Evolutionary conservation across 352 stramenopile species (phyloP), one percentile per base, ranked within the genome.

Genomic region (Plasmopara viticola): DNA sequence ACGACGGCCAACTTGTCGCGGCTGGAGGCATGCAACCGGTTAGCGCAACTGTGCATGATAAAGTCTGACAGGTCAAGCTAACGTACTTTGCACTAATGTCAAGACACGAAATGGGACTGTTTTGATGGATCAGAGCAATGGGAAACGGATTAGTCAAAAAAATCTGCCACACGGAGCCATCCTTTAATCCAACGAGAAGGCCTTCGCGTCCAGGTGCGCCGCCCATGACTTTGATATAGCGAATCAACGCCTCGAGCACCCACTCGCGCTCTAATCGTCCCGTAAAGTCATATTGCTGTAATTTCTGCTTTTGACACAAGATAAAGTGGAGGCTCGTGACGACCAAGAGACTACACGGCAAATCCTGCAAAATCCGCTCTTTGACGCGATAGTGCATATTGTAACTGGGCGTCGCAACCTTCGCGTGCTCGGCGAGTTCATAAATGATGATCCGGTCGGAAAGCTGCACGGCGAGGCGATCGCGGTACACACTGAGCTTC

Each of bases 71-170:
- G 31, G 31, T 35, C 2, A 35, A 9, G 5, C 5, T 34, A n/a
- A 79, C 74, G 29, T 72, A 87, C 74, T 90, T 90, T 62, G 78
- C 76, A 38, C 75, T 95, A 42, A 96, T 88, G 53, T 95, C 86
- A 40, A 97, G 71, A 48, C 82, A 95, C n/a, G 79, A 84, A 30
- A 97, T 95, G 14, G 79, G 58, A 48, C 78, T 83, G 48, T 56
- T 82, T 44, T 95, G 82, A 45, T 92, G 80, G 55, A 97, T 91
- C 10, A 98, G 62, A 42, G 90, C 74, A 40, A 98, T 90, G 12
- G 92, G 94, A 54, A 98, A 98, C 33, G 90, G 79, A 58, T 98
- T 98, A 66, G 97, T 87, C 56, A 97, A 80, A 70, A 97, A 97
- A 31, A 98, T 86, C 51, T 96, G 88, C 60, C 92, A 87, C 5